Conservation (phyloP, 192 early-diverging fungal genomes). For the Polychytrium aggregatum region DNA sequence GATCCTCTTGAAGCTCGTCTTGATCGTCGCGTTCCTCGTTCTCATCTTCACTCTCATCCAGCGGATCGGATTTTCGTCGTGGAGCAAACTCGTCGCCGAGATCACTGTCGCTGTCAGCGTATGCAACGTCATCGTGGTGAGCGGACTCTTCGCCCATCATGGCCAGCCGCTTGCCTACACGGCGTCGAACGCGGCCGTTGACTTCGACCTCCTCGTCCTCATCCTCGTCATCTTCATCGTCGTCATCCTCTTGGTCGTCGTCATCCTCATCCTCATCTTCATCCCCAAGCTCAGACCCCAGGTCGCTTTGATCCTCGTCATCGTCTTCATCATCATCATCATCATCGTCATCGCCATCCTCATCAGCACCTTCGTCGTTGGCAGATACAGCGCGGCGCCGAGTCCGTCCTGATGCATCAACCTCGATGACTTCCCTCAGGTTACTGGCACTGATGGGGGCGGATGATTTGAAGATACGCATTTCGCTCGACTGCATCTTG, state of each 20-base stretch:
- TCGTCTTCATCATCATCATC: slow-evolving; percentile 22
- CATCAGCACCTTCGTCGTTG: slow-evolving; percentile 27
- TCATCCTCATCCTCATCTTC: slow-evolving; percentile 35
- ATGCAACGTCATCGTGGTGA: slow-evolving; percentile 35
- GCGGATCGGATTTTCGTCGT: slow-evolving; percentile 19
- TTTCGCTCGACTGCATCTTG: slow-evolving; percentile 50
- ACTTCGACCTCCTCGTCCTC: slow-evolving; percentile 42
- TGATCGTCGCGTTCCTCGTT: slow-evolving; percentile 32
- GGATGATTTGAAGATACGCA: slow-evolving; percentile 60
- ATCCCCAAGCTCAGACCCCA: slow-evolving; percentile 17
- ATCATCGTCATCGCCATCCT: slow-evolving; percentile 33
- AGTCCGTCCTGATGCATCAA: slow-evolving; percentile 4
- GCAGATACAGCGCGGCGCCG: slow-evolving; percentile 57
- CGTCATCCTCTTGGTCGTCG: slow-evolving; percentile 23
- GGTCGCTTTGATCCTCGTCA: slow-evolving; percentile 21
- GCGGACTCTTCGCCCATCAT: slow-evolving; percentile 19
- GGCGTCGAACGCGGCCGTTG: not conserved
- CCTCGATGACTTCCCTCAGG: not conserved
- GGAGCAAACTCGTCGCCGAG: slow-evolving; percentile 47
- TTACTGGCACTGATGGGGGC: slow-evolving; percentile 35
- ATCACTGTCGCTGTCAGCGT: slow-evolving; percentile 61
- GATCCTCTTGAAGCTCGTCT: slow-evolving; percentile 15
- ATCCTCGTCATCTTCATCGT: slow-evolving; percentile 27
- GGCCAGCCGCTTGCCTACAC: slow-evolving; percentile 5
- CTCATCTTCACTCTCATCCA: slow-evolving; percentile 52